phyloP scores from a whole-genome alignment of 805 yeast genomes.

The Metschnikowia corniflorae region DNA sequence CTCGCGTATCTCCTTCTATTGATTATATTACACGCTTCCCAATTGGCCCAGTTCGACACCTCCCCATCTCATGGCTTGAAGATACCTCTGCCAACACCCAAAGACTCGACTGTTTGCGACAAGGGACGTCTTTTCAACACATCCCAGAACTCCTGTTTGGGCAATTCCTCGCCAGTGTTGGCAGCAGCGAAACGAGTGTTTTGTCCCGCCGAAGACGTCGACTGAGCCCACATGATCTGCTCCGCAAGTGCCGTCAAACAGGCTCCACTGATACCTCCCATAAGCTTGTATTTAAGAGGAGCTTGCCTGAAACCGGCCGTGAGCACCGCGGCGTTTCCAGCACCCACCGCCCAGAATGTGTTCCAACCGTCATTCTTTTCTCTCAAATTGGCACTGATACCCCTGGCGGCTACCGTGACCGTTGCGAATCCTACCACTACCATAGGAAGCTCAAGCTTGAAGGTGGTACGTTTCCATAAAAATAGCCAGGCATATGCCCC shows the following conservation, averaged over 20 bases:
- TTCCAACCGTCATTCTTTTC: constrained; percentile 62
- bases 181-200: constrained; percentile 38
- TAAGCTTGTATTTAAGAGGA: constrained; percentile 40
- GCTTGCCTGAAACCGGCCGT: constrained; percentile 41
- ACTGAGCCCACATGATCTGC: constrained; percentile 41
- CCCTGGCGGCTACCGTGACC: constrained; percentile 47
- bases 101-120: constrained; percentile 70
- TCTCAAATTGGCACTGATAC: constrained; percentile 54
- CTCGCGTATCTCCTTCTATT: too few relatives aligned
- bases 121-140: constrained; percentile 76
- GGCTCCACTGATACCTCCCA: constrained; percentile 42
- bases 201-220: constrained; percentile 35
- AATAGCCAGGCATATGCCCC: constrained; percentile 48
- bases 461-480: constrained; percentile 41
- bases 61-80: constrained; percentile 36
- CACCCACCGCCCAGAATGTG: constrained; percentile 60
- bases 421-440: constrained; percentile 45
- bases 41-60: too few relatives aligned
- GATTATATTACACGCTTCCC: constrained; percentile 8
- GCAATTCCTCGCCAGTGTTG: constrained; percentile 33
- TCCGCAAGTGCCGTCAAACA: constrained; percentile 34
- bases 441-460: constrained; percentile 38
- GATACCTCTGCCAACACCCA: constrained; percentile 67
- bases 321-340: constrained; percentile 45
- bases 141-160: constrained; percentile 65